These are phyloP conservation scores for Rosa hybrid DNA, from an alignment of 331 rosid species.

Conservation along the genomic window DNA sequence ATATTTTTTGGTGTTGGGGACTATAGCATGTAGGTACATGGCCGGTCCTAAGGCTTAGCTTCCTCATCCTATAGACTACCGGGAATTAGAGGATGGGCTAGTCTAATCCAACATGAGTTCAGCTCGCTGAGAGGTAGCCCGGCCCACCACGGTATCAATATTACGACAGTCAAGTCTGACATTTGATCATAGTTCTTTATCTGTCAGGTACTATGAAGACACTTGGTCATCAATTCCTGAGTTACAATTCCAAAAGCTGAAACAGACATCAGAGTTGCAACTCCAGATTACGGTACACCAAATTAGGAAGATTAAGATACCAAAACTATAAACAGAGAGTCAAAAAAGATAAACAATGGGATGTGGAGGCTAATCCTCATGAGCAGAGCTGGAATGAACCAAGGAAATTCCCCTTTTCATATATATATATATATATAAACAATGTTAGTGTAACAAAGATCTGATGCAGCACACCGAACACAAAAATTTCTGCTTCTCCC, in stretches of 20 bases:
- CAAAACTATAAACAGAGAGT: not conserved
- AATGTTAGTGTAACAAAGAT: conserved; percentile 1
- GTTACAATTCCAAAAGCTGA: not conserved
- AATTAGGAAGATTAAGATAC: not conserved
- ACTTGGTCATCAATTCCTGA: too few species aligned
- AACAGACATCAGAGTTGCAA: not conserved
- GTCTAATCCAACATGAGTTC: too few species aligned
- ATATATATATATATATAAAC: conserved; percentile 16
- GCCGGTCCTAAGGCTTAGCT: too few species aligned
- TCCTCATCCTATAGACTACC: too few species aligned
- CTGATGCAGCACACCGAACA: conserved; percentile 8
- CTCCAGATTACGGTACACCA: conserved; percentile 3
- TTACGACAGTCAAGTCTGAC: too few species aligned
- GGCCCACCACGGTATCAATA: too few species aligned
- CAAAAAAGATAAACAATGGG: not conserved
- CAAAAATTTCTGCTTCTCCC: conserved; percentile 14
- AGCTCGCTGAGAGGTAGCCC: too few species aligned
- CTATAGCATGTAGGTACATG: too few species aligned
- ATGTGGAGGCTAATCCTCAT: not conserved
- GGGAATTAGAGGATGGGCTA: too few species aligned
- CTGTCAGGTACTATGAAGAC: too few species aligned
- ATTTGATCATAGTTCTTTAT: too few species aligned
- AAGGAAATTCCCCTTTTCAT: not conserved
- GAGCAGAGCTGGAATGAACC: conserved; percentile 4
- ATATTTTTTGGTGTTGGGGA: too few species aligned